Evolutionary conservation across 257 asterid genomes (phyloP).

Genomic region (Nicotiana sylvestris): DNA sequence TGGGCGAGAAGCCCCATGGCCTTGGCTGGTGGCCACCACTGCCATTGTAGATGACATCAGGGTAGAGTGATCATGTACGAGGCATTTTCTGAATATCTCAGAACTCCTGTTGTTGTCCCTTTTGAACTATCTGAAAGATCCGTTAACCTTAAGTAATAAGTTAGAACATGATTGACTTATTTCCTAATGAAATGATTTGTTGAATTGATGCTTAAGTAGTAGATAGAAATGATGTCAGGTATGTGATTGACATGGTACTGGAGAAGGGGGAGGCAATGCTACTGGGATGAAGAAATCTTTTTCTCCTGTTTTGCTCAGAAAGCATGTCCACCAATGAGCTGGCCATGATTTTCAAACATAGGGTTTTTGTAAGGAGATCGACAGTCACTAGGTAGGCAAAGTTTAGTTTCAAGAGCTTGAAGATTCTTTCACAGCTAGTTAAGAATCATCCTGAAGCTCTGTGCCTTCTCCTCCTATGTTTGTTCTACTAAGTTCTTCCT

Average conservation of each 20-base stretch:
- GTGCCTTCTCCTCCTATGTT: neutral
- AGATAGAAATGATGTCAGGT: neutral
- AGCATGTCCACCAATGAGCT: neutral
- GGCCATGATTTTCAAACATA: neutral
- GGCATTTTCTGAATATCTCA: neutral
- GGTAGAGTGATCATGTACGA: neutral
- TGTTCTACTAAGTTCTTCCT: neutral
- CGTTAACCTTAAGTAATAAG: neutral
- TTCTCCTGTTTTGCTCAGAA: neutral
- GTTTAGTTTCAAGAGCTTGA: neutral
- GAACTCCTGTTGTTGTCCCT: neutral
- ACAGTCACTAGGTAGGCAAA: neutral
- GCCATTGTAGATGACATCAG: neutral
- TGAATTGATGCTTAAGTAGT: neutral
- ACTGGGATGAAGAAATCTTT: neutral
- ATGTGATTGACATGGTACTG: neutral
- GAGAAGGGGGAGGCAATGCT: neutral
- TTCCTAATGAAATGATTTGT: neutral
- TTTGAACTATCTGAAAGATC: neutral
- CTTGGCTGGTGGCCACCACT: no score
- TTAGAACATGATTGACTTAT: neutral
- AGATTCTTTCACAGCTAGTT: neutral
- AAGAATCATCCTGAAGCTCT: neutral
- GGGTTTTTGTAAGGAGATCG: neutral
- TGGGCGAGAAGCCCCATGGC: no score